These are phyloP conservation scores for Russula brevipes DNA, from an alignment of 768 basidiomycete species.

Conservation along the genomic window DNA sequence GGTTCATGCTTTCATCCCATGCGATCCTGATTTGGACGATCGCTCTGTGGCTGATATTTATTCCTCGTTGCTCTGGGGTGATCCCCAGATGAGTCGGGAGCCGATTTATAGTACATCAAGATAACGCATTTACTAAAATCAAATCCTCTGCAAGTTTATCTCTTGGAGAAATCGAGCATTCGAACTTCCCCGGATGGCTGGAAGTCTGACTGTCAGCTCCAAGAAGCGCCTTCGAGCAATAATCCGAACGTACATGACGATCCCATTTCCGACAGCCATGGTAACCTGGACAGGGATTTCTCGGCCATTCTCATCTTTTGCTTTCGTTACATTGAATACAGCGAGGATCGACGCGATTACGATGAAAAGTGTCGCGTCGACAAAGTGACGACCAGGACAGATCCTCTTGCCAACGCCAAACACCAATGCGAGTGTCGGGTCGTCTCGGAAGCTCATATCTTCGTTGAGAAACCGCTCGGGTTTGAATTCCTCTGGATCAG, in stretches of 20 bases:
- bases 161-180: slow-evolving; percentile 15
- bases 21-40: too few relatives aligned
- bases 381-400: slow-evolving; percentile 21
- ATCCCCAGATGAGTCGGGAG: background rate
- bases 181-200: slow-evolving; percentile 11
- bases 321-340: slow-evolving; percentile 7
- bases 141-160: slow-evolving; percentile 12
- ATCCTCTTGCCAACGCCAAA: slow-evolving; percentile 26
- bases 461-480: slow-evolving; percentile 40
- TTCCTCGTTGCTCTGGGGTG: too few relatives aligned
- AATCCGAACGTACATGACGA: background rate
- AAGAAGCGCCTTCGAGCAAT: background rate
- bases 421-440: background rate
- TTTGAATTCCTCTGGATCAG: slow-evolving; percentile 32
- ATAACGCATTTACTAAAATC: background rate
- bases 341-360: background rate
- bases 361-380: background rate
- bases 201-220: background rate
- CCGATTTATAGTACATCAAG: background rate
- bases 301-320: background rate
- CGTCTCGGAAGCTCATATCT: slow-evolving; percentile 14
- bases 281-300: background rate
- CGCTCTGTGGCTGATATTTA: too few relatives aligned
- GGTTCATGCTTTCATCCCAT: too few relatives aligned
- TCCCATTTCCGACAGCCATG: background rate